Percentiles rank a stretch among this genome's conserved stretches.
Evolutionary conservation across 2,329 filamentous ascomycete genomes (phyloP).

Genomic region (Davidsoniella eucalypti): DNA sequence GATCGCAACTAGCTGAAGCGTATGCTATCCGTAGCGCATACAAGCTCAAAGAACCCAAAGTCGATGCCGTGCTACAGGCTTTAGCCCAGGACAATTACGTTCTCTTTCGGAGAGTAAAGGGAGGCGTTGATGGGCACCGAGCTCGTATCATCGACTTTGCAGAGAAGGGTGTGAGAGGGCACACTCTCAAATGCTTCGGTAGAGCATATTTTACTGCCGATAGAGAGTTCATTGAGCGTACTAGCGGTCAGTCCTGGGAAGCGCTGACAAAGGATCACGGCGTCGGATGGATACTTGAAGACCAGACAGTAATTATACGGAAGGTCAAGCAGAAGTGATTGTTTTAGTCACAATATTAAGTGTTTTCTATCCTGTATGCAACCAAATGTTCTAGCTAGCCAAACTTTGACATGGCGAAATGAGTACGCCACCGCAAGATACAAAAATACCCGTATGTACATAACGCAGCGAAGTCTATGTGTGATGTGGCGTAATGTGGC

Average conservation of each 20-base stretch:
- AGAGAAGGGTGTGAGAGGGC: slow-evolving; percentile 53
- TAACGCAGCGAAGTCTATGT: too few species aligned
- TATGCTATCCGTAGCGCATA: slow-evolving; percentile 48
- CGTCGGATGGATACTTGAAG: slow-evolving; percentile 73
- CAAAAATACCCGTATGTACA: too few species aligned
- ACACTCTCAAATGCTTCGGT: slow-evolving; percentile 75
- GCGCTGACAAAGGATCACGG: slow-evolving; percentile 49
- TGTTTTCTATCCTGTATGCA: too few species aligned
- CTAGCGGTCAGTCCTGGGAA: slow-evolving; percentile 54
- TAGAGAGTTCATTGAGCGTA: slow-evolving; percentile 49
- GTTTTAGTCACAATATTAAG: not conserved
- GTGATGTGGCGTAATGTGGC: too few species aligned
- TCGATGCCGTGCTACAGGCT: slow-evolving; percentile 52
- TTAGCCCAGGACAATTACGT: slow-evolving; percentile 73
- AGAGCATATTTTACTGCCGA: slow-evolving; percentile 64
- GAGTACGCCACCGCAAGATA: too few species aligned
- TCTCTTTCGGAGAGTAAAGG: slow-evolving; percentile 54
- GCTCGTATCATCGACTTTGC: slow-evolving; percentile 68
- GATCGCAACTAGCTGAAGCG: slow-evolving; percentile 57
- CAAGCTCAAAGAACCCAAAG: slow-evolving; percentile 44
- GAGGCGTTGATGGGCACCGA: slow-evolving; percentile 63
- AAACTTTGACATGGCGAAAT: too few species aligned
- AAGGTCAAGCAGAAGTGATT: slow-evolving; percentile 25
- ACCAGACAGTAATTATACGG: slow-evolving; percentile 59
- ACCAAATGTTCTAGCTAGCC: too few species aligned